phyloP scores from a whole-genome alignment of 768 basidiomycete genomes.

The Paxillus involutus region DNA sequence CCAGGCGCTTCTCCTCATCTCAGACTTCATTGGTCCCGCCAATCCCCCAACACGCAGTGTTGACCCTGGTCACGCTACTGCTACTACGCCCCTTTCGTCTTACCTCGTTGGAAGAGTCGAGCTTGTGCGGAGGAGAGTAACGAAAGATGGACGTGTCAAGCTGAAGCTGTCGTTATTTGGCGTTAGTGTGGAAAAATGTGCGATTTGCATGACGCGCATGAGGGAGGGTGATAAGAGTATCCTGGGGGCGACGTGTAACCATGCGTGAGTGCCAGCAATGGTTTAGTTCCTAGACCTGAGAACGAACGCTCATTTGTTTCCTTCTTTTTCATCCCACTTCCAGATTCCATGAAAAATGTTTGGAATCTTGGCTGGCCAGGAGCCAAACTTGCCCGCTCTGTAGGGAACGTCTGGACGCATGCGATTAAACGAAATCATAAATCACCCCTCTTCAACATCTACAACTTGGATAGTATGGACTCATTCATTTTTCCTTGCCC shows the following conservation, averaged over 20 bases:
- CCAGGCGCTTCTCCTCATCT: constrained; percentile 59
- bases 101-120: constrained; percentile 47
- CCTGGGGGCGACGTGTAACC: constrained; percentile 57
- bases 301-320: neutral
- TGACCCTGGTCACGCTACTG: constrained; percentile 6
- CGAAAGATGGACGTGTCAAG: constrained; percentile 67
- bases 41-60: constrained; percentile 12
- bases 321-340: neutral
- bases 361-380: constrained; percentile 58
- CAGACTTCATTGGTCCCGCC: constrained; percentile 62
- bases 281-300: too few species aligned
- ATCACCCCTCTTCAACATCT: neutral
- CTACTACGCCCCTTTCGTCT: constrained; percentile 1
- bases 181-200: constrained; percentile 64
- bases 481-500: neutral
- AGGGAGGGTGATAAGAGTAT: constrained; percentile 55
- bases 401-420: constrained; percentile 42
- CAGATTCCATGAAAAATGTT: constrained; percentile 64
- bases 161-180: constrained; percentile 67
- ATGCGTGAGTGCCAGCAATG: constrained; percentile 40
- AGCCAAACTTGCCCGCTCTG: constrained; percentile 68
- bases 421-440: constrained; percentile 10
- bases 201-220: constrained; percentile 74
- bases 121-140: constrained; percentile 56
- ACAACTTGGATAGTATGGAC: neutral